Evolutionary conservation across 441 rosid genomes (phyloP).

Genomic region (Brassica hybrid): DNA sequence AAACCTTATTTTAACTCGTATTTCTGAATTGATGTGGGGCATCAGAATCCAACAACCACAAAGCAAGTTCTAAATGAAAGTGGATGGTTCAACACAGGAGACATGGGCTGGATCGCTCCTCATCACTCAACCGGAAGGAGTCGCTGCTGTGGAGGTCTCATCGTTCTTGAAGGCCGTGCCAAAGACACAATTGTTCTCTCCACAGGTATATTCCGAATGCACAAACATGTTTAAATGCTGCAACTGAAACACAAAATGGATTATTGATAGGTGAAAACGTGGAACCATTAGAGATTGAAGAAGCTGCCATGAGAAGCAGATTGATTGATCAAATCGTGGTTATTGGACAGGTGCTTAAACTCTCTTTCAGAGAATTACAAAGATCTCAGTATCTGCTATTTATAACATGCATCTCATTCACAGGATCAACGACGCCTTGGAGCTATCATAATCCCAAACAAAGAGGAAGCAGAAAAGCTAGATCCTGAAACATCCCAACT

Average conservation of each 20-base stretch:
- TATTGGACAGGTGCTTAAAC: conserved; percentile 77
- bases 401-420: not conserved
- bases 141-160: conserved; percentile 74
- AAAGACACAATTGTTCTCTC: conserved; percentile 97
- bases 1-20: not conserved
- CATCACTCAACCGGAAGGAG: conserved; percentile 83
- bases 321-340: conserved; percentile 85
- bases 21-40: not conserved
- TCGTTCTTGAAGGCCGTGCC: conserved; percentile 95
- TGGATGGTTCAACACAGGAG: conserved; percentile 96
- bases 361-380: not conserved
- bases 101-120: conserved; percentile 92
- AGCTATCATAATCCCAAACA: conserved; percentile 86
- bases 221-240: conserved; percentile 20
- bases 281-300: conserved; percentile 87
- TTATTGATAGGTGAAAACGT: conserved; percentile 81
- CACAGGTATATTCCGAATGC: conserved; percentile 60
- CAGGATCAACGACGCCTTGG: conserved; percentile 94
- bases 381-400: not conserved
- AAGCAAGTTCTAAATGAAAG: conserved; percentile 69
- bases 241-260: not conserved
- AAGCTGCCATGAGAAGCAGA: conserved; percentile 83
- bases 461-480: conserved; percentile 69
- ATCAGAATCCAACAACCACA: conserved; percentile 76
- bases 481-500: conserved; percentile 55